phyloP scores from a whole-genome alignment of 192 early-diverging fungal genomes.

The Blastocladiella britannica region DNA sequence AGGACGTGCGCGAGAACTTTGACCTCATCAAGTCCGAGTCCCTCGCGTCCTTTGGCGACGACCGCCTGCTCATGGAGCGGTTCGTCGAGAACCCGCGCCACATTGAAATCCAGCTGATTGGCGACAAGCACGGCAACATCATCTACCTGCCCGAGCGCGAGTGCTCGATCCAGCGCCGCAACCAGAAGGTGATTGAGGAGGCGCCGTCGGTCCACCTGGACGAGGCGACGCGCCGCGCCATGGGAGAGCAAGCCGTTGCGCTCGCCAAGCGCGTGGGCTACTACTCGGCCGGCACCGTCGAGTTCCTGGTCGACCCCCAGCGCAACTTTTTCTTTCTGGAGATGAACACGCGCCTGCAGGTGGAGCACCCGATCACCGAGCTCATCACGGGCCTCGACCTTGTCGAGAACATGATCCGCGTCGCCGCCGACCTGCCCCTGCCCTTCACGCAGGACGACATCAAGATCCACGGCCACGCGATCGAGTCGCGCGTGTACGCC shows the following conservation, averaged over 20 bases:
- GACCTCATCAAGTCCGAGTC: slow-evolving; percentile 61
- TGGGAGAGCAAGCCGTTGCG: slow-evolving; percentile 62
- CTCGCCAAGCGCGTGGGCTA: slow-evolving; percentile 51
- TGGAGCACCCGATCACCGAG: slow-evolving; percentile 65
- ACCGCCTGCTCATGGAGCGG: slow-evolving; percentile 72
- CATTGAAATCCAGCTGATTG: slow-evolving; percentile 56
- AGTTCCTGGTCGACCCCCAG: slow-evolving; percentile 47
- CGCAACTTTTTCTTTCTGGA: slow-evolving; percentile 64
- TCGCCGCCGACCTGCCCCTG: slow-evolving; percentile 60
- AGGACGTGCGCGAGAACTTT: slow-evolving; percentile 51
- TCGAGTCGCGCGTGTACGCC: slow-evolving; percentile 89
- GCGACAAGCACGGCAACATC: slow-evolving; percentile 44
- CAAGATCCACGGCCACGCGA: slow-evolving; percentile 67
- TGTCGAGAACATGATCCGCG: slow-evolving; percentile 88
- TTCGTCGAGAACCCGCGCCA: slow-evolving; percentile 68
- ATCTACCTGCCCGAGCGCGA: slow-evolving; percentile 79
- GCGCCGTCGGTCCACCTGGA: slow-evolving; percentile 60
- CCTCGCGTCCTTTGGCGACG: slow-evolving; percentile 67
- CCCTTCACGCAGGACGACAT: slow-evolving; percentile 51
- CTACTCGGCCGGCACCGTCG: slow-evolving; percentile 55
- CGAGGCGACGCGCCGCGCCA: slow-evolving; percentile 31
- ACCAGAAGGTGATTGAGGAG: slow-evolving; percentile 67
- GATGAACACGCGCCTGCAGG: slow-evolving; percentile 63
- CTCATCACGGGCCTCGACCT: slow-evolving; percentile 67
- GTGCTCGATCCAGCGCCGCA: slow-evolving; percentile 62